phyloP scores from a whole-genome alignment of 2,329 filamentous ascomycete genomes.

The Ophiostoma ips region DNA sequence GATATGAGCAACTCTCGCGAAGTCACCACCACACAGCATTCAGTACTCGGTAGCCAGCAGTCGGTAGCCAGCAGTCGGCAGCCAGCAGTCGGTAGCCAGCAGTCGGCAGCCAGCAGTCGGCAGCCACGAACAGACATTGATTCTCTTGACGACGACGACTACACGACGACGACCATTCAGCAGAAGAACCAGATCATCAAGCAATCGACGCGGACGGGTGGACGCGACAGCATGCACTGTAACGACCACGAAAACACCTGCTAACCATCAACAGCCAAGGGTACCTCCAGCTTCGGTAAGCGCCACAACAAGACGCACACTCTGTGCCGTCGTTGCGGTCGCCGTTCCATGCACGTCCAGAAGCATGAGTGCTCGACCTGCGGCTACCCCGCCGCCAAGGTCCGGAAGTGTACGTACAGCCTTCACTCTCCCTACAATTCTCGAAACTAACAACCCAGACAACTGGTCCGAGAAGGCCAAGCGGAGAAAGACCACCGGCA shows the following conservation, averaged over 20 bases:
- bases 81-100: too few species aligned
- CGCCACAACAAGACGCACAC: conserved; percentile 98
- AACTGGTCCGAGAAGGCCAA: conserved; percentile 99
- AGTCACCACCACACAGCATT: too few species aligned
- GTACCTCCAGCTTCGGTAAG: conserved; percentile 35
- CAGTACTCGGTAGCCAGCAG: too few species aligned
- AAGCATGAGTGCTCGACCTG: conserved; percentile 95
- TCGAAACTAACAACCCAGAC: too few species aligned
- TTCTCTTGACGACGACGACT: neutral
- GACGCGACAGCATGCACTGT: neutral
- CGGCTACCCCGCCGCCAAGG: conserved; percentile 96
- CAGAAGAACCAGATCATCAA: neutral
- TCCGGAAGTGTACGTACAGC: conserved; percentile 80
- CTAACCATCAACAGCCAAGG: conserved; percentile 31
- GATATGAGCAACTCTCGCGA: too few species aligned
- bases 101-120: too few species aligned
- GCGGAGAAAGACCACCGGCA: conserved; percentile 98
- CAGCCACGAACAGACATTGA: neutral
- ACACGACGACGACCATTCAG: neutral
- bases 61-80: too few species aligned
- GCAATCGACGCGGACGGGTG: neutral
- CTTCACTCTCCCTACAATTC: too few species aligned
- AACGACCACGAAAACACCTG: neutral
- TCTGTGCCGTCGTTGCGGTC: conserved; percentile 95
- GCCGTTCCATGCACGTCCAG: conserved; percentile 97